A percentile compares a stretch with the other conserved stretches of the same genome.
Conservation (phyloP, 2,329 filamentous ascomycete species). For the Fusarium chuoi region DNA sequence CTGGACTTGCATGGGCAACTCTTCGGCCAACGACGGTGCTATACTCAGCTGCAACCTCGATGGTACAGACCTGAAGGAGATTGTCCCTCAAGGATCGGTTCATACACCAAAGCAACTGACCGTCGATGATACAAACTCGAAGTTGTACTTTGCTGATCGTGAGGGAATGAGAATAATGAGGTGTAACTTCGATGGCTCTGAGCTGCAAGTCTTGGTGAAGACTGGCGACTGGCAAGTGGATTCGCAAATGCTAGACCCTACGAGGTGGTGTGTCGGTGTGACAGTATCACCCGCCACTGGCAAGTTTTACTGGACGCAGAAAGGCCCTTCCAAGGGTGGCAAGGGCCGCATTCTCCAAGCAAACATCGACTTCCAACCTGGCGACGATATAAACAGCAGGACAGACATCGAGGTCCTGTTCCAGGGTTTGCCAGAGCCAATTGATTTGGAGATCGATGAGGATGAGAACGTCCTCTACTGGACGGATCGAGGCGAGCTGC, state of each 20-base stretch:
- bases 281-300: not conserved
- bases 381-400: not conserved
- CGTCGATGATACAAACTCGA: not conserved
- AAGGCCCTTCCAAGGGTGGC: not conserved
- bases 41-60: not conserved
- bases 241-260: not conserved
- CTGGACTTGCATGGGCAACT: conserved; percentile 3
- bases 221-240: not conserved
- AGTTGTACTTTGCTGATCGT: not conserved
- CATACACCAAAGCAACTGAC: conserved; percentile 9
- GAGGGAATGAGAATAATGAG: conserved; percentile 6
- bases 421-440: not conserved
- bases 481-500: not conserved
- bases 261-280: not conserved
- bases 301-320: conserved; percentile 9
- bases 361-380: not conserved
- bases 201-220: not conserved
- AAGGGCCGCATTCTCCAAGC: not conserved
- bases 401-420: conserved; percentile 3
- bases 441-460: not conserved
- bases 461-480: not conserved
- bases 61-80: not conserved
- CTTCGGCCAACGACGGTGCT: not conserved
- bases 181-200: not conserved
- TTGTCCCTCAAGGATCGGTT: not conserved